Evolutionary conservation across 176 grass and related monocot species (phyloP).

Genomic region (Calamus simplicifolius): DNA sequence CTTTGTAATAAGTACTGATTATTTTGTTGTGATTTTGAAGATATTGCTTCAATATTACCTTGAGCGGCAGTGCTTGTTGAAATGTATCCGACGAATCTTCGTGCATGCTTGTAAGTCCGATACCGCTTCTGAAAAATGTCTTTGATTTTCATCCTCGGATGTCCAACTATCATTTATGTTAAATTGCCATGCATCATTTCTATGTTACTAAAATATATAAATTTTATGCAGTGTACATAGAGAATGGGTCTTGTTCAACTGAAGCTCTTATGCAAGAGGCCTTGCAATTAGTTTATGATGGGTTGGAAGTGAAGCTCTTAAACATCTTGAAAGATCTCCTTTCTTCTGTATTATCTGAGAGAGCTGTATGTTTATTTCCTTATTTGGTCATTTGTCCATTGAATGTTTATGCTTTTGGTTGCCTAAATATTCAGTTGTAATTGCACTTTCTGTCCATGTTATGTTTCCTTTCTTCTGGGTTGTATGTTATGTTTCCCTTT

Average conservation of each 20-base stretch:
- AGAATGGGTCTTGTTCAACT: constrained; percentile 27
- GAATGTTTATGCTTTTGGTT: neutral
- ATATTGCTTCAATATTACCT: constrained; percentile 71
- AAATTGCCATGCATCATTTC: too few relatives aligned
- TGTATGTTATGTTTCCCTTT: too few relatives aligned
- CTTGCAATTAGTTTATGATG: constrained; percentile 44
- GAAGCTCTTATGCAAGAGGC: constrained; percentile 44
- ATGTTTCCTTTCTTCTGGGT: too few relatives aligned
- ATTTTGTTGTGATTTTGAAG: constrained; percentile 34
- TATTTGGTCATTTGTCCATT: too few relatives aligned
- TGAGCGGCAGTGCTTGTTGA: constrained; percentile 92
- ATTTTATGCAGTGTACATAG: constrained; percentile 20
- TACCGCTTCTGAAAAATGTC: too few relatives aligned
- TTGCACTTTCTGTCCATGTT: too few relatives aligned
- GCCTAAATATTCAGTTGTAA: neutral
- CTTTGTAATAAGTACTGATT: neutral
- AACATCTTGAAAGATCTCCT: constrained; percentile 56
- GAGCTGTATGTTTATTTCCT: constrained; percentile 37
- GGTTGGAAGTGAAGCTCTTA: constrained; percentile 56
- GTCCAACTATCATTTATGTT: too few relatives aligned
- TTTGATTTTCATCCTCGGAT: too few relatives aligned
- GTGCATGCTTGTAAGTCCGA: constrained; percentile 54
- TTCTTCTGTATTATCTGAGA: constrained; percentile 46
- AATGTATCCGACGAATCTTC: constrained; percentile 79
- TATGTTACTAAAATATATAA: neutral